Percentiles rank a stretch among this genome's conserved stretches.
Evolutionary conservation across 129 eudicot genomes (phyloP).

Genomic region (Chrysanthemum makinoi): DNA sequence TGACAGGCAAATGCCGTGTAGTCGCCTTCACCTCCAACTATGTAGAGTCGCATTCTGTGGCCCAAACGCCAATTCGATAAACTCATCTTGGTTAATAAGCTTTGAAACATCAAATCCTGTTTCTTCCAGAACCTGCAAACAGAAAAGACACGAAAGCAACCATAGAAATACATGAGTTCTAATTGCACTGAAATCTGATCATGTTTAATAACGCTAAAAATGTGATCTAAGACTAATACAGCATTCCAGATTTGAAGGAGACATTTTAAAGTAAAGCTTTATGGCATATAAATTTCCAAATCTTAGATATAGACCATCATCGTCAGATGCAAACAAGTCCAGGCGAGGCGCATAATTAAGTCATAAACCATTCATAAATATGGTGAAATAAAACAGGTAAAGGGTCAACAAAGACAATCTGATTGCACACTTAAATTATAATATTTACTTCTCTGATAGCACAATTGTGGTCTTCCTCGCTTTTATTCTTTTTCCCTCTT

Average conservation of each 20-base stretch:
- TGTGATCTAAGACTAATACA: no score
- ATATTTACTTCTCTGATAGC: constrained; percentile 84
- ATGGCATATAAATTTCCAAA: no score
- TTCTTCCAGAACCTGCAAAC: constrained; percentile 77
- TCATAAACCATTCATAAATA: no score
- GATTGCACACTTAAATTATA: neutral
- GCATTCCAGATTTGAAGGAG: no score
- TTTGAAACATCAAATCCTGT: constrained; percentile 84
- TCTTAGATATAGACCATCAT: no score
- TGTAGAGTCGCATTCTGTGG: constrained; percentile 81
- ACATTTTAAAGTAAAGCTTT: no score
- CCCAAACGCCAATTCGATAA: constrained; percentile 65
- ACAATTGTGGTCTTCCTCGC: constrained; percentile 94
- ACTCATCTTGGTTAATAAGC: constrained; percentile 64
- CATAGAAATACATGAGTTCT: neutral
- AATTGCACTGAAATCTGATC: neutral
- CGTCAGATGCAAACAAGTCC: no score
- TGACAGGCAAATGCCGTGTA: constrained; percentile 30
- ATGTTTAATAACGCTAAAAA: no score
- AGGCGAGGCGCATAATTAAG: no score
- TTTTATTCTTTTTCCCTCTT: constrained; percentile 95
- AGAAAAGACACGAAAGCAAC: constrained; percentile 1
- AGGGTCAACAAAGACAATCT: no score
- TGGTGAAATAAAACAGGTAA: no score
- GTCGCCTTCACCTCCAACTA: constrained; percentile 78